Base-by-base conservation (phyloP, 208 protist genomes). In the Trypanosoma avium region DNA sequence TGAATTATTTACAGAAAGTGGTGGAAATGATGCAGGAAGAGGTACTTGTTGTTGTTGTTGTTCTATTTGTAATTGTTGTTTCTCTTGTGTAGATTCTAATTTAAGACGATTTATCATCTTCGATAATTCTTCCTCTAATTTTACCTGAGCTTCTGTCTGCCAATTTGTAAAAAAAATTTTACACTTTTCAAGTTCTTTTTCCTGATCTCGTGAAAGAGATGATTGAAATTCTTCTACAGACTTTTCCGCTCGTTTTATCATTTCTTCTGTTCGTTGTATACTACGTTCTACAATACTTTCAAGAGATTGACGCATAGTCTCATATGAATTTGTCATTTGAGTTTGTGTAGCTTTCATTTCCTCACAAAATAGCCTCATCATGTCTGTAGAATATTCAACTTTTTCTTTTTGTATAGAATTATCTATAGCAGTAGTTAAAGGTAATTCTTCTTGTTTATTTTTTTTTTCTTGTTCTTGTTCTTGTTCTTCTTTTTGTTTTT, bases 251-350 rank as follows among this genome's bases (percentile, higher is more conserved):
- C 47, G 52, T 19, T 29, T 6, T 12, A 62, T 13, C 8, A 70
- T 43, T 7, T 4, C 55, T 46, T 50, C 53, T 36, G 64, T 38
- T 24, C 47, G 42, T 19, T 56, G 38, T 17, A 70, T 12, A 26
- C 21, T 55, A 21, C 24, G 6, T 17, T 61, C 43, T 35, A 62
- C 45, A 4, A 55, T 47, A 27, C 26, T 52, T 17, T 49, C 40
- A 50, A 69, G 54, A 29, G 52, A 52, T 22, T 21, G 7, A 47
- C 38, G 52, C 42, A 50, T 27, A 3, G 62, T 29, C 15, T 69
- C 30, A 30, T 45, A 49, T 2, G 62, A 42, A 7, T 38, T 12
- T 27, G 33, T 21, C 10, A 54, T 69, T 54, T 57, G 61, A 21
- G 29, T 13, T n/a, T 49, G 61, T 17, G 35, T 33, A 13, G 9